A percentile compares a stretch with the other conserved stretches of the same genome.
phyloP scores from a whole-genome alignment of 2,329 filamentous ascomycete genomes.

The Dothidotthia symphoricarpi region DNA sequence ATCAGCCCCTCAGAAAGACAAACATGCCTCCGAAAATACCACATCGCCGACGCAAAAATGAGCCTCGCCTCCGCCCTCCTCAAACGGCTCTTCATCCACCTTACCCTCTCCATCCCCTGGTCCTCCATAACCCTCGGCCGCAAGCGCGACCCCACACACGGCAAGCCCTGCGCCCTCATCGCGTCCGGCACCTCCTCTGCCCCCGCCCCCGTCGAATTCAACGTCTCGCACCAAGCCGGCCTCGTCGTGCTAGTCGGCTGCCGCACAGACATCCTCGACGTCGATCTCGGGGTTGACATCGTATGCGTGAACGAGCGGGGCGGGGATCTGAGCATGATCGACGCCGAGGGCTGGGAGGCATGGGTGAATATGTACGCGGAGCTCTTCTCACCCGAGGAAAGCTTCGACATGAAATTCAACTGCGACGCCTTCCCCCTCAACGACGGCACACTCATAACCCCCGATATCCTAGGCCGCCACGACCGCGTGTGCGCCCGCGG shows the following conservation, averaged over 20 bases:
- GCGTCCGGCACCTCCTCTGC: slow-evolving; percentile 32
- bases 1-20: slow-evolving; percentile 55
- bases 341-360: slow-evolving; percentile 61
- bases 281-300: slow-evolving; percentile 69
- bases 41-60: slow-evolving; percentile 72
- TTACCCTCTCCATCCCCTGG: slow-evolving; percentile 61
- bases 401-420: slow-evolving; percentile 60
- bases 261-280: slow-evolving; percentile 28
- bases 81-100: slow-evolving; percentile 68
- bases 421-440: slow-evolving; percentile 46
- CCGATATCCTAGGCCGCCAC: slow-evolving; percentile 44
- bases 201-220: slow-evolving; percentile 61
- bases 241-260: slow-evolving; percentile 64
- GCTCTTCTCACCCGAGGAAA: slow-evolving; percentile 65
- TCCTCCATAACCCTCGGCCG: slow-evolving; percentile 56
- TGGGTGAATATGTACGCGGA: slow-evolving; percentile 73
- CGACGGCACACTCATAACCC: slow-evolving; percentile 45
- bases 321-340: slow-evolving; percentile 54
- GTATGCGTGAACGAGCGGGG: slow-evolving; percentile 71
- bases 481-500: slow-evolving; percentile 45
- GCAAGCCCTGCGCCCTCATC: slow-evolving; percentile 52
- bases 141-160: slow-evolving; percentile 51
- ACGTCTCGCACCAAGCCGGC: slow-evolving; percentile 75
- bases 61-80: slow-evolving; percentile 69
- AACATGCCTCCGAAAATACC: slow-evolving; percentile 60